Percentiles rank a stretch among this genome's conserved stretches.
phyloP scores from a whole-genome alignment of 768 basidiomycete genomes.

The Boletus speciosus region DNA sequence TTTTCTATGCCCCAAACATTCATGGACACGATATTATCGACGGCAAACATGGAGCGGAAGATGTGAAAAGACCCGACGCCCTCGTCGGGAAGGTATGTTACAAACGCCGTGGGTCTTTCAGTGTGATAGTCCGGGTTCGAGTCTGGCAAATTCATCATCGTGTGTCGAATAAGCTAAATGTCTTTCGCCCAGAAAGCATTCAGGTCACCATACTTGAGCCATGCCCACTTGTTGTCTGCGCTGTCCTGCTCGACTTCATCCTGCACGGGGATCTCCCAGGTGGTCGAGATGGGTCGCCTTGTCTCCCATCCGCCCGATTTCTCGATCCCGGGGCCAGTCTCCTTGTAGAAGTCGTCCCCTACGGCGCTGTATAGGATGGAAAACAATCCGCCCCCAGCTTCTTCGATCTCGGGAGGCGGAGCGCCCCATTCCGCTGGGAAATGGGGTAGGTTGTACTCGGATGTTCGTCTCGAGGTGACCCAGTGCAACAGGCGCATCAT shows the following conservation, averaged over 20 bases:
- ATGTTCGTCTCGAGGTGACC: constrained; percentile 37
- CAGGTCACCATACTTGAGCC: constrained; percentile 31
- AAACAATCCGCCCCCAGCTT: constrained; percentile 38
- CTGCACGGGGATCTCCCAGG: constrained; percentile 32
- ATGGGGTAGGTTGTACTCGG: constrained; percentile 26
- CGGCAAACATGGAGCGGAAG: constrained; percentile 25
- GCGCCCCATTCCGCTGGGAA: constrained; percentile 41
- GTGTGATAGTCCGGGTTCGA: constrained; percentile 2
- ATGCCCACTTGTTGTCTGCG: constrained; percentile 3
- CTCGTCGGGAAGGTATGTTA: constrained; percentile 40
- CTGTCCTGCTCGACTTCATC: not conserved
- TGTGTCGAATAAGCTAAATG: constrained; percentile 33
- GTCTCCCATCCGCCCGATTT: constrained; percentile 40
- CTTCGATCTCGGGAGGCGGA: constrained; percentile 34
- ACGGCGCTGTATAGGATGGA: constrained; percentile 50
- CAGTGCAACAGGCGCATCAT: constrained; percentile 66
- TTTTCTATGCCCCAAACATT: constrained; percentile 15
- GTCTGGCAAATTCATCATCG: constrained; percentile 16
- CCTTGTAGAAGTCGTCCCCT: constrained; percentile 40
- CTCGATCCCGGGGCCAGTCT: constrained; percentile 33
- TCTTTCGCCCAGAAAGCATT: constrained; percentile 32
- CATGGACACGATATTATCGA: constrained; percentile 2
- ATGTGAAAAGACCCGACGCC: constrained; percentile 47
- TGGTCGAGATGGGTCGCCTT: constrained; percentile 34
- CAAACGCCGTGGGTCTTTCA: constrained; percentile 12